Base-by-base conservation (phyloP, 805 yeast species). In the Scheffersomyces ergatensis region DNA sequence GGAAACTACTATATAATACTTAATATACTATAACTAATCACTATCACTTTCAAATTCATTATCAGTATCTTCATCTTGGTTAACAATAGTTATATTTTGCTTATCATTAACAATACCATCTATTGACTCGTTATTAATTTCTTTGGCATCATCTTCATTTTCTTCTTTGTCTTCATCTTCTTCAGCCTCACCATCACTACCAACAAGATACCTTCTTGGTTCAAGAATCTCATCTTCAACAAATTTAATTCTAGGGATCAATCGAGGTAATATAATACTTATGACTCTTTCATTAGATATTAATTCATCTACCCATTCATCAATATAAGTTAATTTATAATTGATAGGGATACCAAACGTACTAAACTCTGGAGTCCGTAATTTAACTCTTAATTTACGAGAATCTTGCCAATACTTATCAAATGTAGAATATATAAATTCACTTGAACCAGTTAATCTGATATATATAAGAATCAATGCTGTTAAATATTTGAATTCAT, bases 231-330 rank as follows among this genome's bases (percentile, higher is more conserved):
- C 78, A 27, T 58, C 61, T 15, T 74, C 76, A 27, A 72, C 76
- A 37, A 76, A 57, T 2, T 50, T 55, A 15, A 53, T 52, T 31
- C 83, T 54, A 3, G 60, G 61, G 3, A 58, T 59, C 55, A 89
- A 46, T 48, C 88, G 47, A 0, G 96, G 96, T 36, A 92, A 55
- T 2, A 86, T 78, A 38, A 89, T 64, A 36, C 87, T 97, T 49
- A 85, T 76, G 16, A 85, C 83, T 44, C 88, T 72, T 29, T 76
- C 78, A 26, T 74, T 67, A 1, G 55, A 65, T 19, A 84, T 58
- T 35, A 92, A 56, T 31, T 64, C 62, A 51, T 92, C 96, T 0
- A 80, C 75, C 54, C 83, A 76, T 54, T 83, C 92, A 59, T 92
- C 98, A 64, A 92, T 71, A 53, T 79, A 74, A 4, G 52, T 52